Base-by-base conservation (phyloP, 2,329 filamentous ascomycete species). In the Penicillium rolfsii region DNA sequence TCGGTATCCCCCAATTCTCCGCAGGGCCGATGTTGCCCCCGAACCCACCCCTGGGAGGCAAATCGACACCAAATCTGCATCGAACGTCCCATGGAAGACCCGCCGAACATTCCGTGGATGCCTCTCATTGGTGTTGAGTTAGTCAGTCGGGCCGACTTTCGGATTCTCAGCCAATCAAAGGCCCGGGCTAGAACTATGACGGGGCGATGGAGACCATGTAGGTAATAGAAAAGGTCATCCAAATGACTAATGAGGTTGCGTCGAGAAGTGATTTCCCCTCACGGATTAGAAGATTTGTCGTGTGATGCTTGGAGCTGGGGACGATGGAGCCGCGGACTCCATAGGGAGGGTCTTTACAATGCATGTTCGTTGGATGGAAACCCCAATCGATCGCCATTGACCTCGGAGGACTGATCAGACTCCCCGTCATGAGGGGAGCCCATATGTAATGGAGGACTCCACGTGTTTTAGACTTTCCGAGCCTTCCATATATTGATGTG, bases 41-140 rank as follows among this genome's bases (percentile, higher is more conserved):
- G 52, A 8, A 33, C 7, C 30, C 30, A 33, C 30, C 30, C 19
- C 19, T 22, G 53, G 41, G 57, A 56, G 61, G 57, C 61, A 38
- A 59, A 60, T 53, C 19, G 40, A 35, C 52, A 30, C 41, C 16
- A 9, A 40, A 19, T 48, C 55, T 55, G 48, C 26, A 36, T 14
- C 28, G 19, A 30, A 52, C 46, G 55, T 57, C 30, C 57, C 59
- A 60, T 62, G 52, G 64, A 66, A 66, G 62, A 53, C 56, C 62
- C 64, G 56, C 64, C 57, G 62, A 64, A 61, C 22, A 48, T 45
- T 63, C 46, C 30, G 45, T 46, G 24, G 35, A 12, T n/a, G 11
- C 7, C 2, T 5, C 8, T 24, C 7, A 59, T 59, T 59, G 52
- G 57, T 6, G 28, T 1, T 4, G 3, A 8, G 28, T 28, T 5